Evolutionary conservation across 116 monocot species (phyloP), one percentile per base, ranked within the genome.

Genomic region (Posidonia oceanica): DNA sequence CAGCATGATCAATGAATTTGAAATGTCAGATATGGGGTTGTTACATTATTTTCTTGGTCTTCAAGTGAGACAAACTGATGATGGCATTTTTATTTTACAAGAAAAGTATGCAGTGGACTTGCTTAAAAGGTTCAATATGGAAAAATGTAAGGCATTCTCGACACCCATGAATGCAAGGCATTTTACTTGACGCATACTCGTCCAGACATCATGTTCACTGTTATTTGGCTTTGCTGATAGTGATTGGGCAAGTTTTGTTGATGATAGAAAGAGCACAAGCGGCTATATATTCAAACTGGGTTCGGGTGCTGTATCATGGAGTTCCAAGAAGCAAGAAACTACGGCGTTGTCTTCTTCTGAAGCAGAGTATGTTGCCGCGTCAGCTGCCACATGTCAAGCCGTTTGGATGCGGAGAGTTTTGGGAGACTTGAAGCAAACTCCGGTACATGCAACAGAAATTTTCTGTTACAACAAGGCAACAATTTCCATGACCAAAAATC

Each of bases 121-220:
- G 3, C 40, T 72, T 13, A 38, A 66, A 15, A 78, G 39, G 39
- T 55, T 36, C 41, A 54, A 54, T 4, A 73, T 78, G 41, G 5
- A 54, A 2, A 56, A 37, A 14, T 77, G 63, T n/a, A 77, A 77
- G 44, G 42, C 69, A 40, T 60, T 48, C 17, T 51, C 68, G 61
- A 75, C 69, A 17, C 76, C 69, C 5, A 71, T 64, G 71, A 71
- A 71, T 48, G 12, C 64, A 65, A 77, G n/a, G n/a, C n/a, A 51
- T 71, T 77, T 48, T 72, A 59, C 71, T 20, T 67, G 7, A 77
- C 72, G 2, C 22, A 71, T 15, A 65, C 71, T 42, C 17, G 57
- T 14, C 65, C 37, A 15, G 58, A 71, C 29, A 29, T 29, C 48
- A 61, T 71, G 66, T 67, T 66, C 16, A 0, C 7, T 16, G 52